A percentile compares a stretch with the other conserved stretches of the same genome.
phyloP scores from a whole-genome alignment of 306 rosid genomes.

The Dalbergia cochinchinensis region DNA sequence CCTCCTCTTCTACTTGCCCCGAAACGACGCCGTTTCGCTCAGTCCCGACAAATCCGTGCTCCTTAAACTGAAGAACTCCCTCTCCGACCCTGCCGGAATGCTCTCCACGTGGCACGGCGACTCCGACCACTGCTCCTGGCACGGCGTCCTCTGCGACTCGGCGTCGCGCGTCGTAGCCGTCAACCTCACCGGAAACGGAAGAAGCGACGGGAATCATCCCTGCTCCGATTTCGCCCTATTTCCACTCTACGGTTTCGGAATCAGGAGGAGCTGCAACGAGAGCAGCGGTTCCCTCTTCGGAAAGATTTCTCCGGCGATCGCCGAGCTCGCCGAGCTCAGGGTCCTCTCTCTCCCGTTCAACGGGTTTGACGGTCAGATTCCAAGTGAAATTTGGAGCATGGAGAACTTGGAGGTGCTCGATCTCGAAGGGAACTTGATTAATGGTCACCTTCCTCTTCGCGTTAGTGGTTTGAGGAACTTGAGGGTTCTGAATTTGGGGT shows the following conservation, averaged over 20 bases:
- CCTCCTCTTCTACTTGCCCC: conserved; percentile 23
- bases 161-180: conserved; percentile 69
- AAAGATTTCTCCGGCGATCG: conserved; percentile 60
- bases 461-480: conserved; percentile 54
- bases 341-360: conserved; percentile 77
- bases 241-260: conserved; percentile 82
- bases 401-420: conserved; percentile 81
- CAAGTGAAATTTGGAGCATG: conserved; percentile 70
- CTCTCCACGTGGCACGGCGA: conserved; percentile 67
- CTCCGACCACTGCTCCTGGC: conserved; percentile 66
- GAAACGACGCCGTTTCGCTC: conserved; percentile 32
- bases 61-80: conserved; percentile 66
- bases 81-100: conserved; percentile 71
- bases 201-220: conserved; percentile 44
- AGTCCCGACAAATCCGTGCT: conserved; percentile 76
- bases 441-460: conserved; percentile 61
- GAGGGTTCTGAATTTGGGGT: conserved; percentile 79
- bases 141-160: conserved; percentile 73
- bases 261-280: conserved; percentile 59
- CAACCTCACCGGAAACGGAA: conserved; percentile 77
- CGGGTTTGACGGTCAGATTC: conserved; percentile 69
- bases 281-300: conserved; percentile 65
- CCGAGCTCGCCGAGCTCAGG: conserved; percentile 72
- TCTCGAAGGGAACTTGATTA: conserved; percentile 76
- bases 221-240: conserved; percentile 61